Conservation (phyloP, 768 basidiomycete genomes). For the Lactarius akahatsu region DNA sequence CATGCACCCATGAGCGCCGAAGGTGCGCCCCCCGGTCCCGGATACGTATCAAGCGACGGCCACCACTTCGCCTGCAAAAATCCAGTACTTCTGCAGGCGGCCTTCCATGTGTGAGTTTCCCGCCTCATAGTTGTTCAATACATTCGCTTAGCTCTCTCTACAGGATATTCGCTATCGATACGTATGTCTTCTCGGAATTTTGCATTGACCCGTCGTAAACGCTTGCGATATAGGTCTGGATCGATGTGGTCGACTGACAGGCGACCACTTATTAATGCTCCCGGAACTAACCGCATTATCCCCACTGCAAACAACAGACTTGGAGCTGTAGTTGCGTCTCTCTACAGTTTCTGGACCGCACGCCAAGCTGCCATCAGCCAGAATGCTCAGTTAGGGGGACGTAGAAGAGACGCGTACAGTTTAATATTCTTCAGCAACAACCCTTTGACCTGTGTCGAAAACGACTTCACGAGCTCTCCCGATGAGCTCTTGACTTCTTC, state of each 20-base stretch:
- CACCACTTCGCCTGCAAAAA: conserved; percentile 55
- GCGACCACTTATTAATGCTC: conserved; percentile 45
- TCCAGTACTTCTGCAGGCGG: conserved; percentile 49
- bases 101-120: conserved; percentile 56
- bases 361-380: conserved; percentile 41
- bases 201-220: too few species aligned
- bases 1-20: conserved; percentile 41
- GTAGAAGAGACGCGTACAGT: conserved; percentile 53
- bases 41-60: conserved; percentile 55
- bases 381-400: conserved; percentile 45
- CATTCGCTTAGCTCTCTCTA: not conserved
- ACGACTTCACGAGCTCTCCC: conserved; percentile 48
- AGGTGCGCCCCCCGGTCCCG: conserved; percentile 33
- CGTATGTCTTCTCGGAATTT: too few species aligned
- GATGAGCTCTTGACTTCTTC: conserved; percentile 44
- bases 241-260: too few species aligned
- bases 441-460: conserved; percentile 35
- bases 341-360: conserved; percentile 56
- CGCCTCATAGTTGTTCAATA: not conserved
- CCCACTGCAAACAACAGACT: conserved; percentile 46
- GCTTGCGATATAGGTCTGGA: conserved; percentile 46
- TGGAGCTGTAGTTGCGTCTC: conserved; percentile 57
- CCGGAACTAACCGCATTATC: conserved; percentile 40
- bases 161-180: conserved; percentile 55
- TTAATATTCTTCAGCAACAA: conserved; percentile 46